phyloP scores from a whole-genome alignment of 306 rosid genomes.

The Trifolium subterraneum region DNA sequence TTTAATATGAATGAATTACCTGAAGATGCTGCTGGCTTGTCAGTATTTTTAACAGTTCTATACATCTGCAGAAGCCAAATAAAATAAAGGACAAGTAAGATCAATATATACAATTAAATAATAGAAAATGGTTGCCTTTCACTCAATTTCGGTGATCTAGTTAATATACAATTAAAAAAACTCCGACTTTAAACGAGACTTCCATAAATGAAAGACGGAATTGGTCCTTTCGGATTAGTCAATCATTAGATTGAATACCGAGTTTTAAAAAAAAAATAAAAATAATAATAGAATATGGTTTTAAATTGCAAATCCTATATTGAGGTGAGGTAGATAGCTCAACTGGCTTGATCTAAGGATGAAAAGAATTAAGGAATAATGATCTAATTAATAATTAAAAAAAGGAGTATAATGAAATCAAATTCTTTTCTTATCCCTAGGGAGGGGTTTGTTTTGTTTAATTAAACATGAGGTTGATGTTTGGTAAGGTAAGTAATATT shows the following conservation, averaged over 20 bases:
- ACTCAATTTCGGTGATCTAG: no score
- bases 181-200: no score
- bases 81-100: slow-evolving; percentile 36
- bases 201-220: no score
- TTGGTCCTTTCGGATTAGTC: no score
- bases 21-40: slow-evolving; percentile 84
- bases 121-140: no score
- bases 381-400: no score
- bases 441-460: slow-evolving; percentile 48
- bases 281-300: not conserved
- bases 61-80: slow-evolving; percentile 72
- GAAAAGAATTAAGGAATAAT: no score
- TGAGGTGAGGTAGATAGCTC: not conserved
- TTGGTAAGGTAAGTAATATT: slow-evolving; percentile 78
- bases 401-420: slow-evolving; percentile 10
- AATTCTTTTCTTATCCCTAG: slow-evolving; percentile 48
- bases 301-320: no score
- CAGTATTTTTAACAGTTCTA: slow-evolving; percentile 93
- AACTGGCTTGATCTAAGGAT: no score
- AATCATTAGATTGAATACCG: no score
- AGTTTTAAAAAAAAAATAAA: no score
- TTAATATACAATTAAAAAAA: no score
- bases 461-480: slow-evolving; percentile 70
- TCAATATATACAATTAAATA: slow-evolving; percentile 4
- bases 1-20: slow-evolving; percentile 52